Evolutionary conservation across 2,329 filamentous ascomycete species (phyloP).

Genomic region (Sarocladium oryzae): DNA sequence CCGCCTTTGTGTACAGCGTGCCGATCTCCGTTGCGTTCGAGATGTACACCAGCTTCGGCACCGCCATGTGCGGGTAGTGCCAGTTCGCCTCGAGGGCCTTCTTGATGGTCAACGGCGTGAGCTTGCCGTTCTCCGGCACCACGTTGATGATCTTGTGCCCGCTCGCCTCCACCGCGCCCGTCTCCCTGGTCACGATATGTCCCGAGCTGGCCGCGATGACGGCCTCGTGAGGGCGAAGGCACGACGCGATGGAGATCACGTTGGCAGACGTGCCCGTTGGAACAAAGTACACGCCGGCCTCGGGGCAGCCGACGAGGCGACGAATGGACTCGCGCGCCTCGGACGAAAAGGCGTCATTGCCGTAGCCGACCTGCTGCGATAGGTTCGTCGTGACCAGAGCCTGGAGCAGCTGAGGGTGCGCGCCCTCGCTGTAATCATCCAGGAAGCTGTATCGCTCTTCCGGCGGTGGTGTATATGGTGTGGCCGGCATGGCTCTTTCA

Average conservation of each 20-base stretch:
- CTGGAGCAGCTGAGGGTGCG: constrained; percentile 41
- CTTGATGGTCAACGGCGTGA: constrained; percentile 35
- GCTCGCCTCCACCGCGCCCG: constrained; percentile 43
- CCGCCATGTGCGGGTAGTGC: constrained; percentile 46
- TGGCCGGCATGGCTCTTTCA: neutral
- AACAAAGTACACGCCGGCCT: constrained; percentile 39
- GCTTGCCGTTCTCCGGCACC: constrained; percentile 37
- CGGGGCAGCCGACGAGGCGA: constrained; percentile 22
- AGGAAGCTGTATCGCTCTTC: constrained; percentile 35
- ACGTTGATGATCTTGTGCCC: constrained; percentile 47
- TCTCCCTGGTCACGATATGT: constrained; percentile 43
- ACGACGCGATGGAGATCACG: constrained; percentile 44
- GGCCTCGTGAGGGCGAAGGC: constrained; percentile 42
- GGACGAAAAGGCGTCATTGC: constrained; percentile 36
- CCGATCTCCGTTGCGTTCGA: constrained; percentile 46
- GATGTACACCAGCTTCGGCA: constrained; percentile 43
- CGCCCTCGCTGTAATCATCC: constrained; percentile 47
- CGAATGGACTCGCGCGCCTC: constrained; percentile 36
- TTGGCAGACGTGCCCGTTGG: constrained; percentile 46
- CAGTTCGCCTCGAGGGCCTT: constrained; percentile 39
- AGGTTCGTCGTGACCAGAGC: constrained; percentile 37
- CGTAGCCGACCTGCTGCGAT: constrained; percentile 40
- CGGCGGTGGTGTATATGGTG: constrained; percentile 5
- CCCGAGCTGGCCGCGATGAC: constrained; percentile 43
- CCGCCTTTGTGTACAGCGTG: constrained; percentile 38